phyloP scores from a whole-genome alignment of 208 protist species.

The Endotrypanum monterogeii region DNA sequence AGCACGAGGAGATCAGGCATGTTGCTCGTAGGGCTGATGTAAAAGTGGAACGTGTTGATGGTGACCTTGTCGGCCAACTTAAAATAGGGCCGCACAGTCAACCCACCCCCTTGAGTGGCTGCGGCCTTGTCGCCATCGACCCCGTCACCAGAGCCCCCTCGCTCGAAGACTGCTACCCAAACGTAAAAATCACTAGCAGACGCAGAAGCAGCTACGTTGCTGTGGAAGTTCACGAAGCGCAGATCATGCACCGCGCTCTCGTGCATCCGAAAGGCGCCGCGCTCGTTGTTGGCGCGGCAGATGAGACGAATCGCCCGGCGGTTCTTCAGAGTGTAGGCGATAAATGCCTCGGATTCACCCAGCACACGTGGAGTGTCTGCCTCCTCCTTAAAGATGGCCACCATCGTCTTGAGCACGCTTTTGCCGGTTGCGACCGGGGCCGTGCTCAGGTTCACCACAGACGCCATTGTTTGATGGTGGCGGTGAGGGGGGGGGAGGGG shows the following conservation, averaged over 20 bases:
- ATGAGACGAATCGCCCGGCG: conserved; percentile 66
- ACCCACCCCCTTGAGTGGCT: conserved; percentile 5
- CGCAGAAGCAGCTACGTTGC: conserved; percentile 82
- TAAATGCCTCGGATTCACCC: conserved; percentile 72
- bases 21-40: conserved; percentile 70
- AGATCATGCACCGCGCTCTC: conserved; percentile 62
- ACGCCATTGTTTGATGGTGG: conserved; percentile 1
- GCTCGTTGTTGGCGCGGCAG: conserved; percentile 58
- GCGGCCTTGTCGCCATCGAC: conserved; percentile 9
- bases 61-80: conserved; percentile 65
- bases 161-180: conserved; percentile 66
- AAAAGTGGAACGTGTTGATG: conserved; percentile 77
- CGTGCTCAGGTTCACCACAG: conserved; percentile 16
- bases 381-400: conserved; percentile 73
- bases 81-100: conserved; percentile 80
- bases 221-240: conserved; percentile 88
- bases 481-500: too few relatives aligned
- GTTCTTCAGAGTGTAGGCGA: conserved; percentile 86
- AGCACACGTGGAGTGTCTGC: conserved; percentile 58
- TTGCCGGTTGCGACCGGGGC: conserved; percentile 24
- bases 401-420: conserved; percentile 45
- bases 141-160: not conserved
- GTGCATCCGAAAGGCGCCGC: conserved; percentile 55
- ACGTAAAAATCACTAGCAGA: conserved; percentile 71
- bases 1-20: conserved; percentile 79